Base-by-base conservation (phyloP, 2,329 filamentous ascomycete genomes). In the Cadophora malorum region DNA sequence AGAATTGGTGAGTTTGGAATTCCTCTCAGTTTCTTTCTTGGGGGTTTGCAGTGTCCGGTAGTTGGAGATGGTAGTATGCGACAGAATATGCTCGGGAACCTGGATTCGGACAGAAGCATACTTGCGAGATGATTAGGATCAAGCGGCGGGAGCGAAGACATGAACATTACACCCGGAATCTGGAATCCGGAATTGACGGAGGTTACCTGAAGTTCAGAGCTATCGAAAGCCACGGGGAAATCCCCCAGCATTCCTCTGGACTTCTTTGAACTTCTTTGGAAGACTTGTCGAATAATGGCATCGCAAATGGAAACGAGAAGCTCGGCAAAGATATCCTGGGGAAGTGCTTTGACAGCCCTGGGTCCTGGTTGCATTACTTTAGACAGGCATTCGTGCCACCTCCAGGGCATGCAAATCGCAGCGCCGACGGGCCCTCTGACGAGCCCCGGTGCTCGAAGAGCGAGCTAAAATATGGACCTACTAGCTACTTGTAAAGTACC, bases 1-100 rank as follows among this genome's bases (percentile, higher is more conserved):
- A 87, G 87, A 65, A 96, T 99, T 75, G 94, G 93, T 85, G 80
- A 82, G 82, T 83, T 21, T 10, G 47, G 59, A 70, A 67, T 72
- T 71, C 70, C 50, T 63, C 35, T 28, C 60, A 45, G 47, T 47
- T 6, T 33, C 9, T 38, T 56, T 61, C 12, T 12, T 31, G 50
- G 33, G 28, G 16, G 3, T 58, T 58, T 50, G 38, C 63, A 47
- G 33, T 58, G 45, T 33, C 52, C 21, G 7, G 35, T 19, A 14
- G 10, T 19, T 10, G n/a, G 55, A 25, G 6, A 41, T 12, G 3
- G n/a, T 8, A 38, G 8, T 16, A 58, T 19, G 16, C 14, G 33
- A 31, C 55, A 10, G 8, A 9, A 45, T 19, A 23, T 2, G 5
- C 21, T 25, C 33, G 21, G 9, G 9, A 25, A 59, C 1, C 21